Percentiles rank a stretch among this genome's conserved stretches.
Conservation (phyloP, 1,139 yeast genomes). For the Saccharomyces uvarum region DNA sequence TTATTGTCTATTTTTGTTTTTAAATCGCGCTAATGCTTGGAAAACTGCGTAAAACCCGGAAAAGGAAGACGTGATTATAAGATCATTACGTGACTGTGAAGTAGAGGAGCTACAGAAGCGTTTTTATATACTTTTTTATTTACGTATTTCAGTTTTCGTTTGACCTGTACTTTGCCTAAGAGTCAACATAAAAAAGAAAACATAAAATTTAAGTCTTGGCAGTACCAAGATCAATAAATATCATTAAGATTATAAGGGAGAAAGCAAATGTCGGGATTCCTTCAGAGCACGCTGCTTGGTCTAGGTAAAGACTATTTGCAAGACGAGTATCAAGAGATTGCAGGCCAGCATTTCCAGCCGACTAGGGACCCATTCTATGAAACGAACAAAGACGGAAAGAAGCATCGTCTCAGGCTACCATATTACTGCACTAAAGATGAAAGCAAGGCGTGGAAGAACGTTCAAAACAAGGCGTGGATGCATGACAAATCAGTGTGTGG, state of each 20-base stretch:
- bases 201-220: background rate
- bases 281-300: slow-evolving; percentile 2
- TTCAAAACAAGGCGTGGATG: slow-evolving; percentile 75
- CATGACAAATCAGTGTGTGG: slow-evolving; percentile 76
- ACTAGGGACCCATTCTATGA: slow-evolving; percentile 57
- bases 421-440: slow-evolving; percentile 54
- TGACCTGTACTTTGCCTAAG: background rate
- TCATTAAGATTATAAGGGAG: background rate
- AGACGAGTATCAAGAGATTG: slow-evolving; percentile 25
- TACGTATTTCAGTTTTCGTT: background rate
- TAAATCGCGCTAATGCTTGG: background rate
- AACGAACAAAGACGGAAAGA: slow-evolving; percentile 38
- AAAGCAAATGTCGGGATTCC: slow-evolving; percentile 7
- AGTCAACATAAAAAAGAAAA: background rate
- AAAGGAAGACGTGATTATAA: background rate
- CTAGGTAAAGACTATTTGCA: slow-evolving; percentile 16
- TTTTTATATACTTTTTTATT: background rate
- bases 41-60: background rate
- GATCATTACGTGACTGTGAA: background rate
- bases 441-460: slow-evolving; percentile 56
- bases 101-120: background rate
- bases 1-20: background rate
- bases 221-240: background rate
- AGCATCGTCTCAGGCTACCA: slow-evolving; percentile 51
- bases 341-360: slow-evolving; percentile 29